Percentiles rank a stretch among this genome's conserved stretches.
Conservation (phyloP, 768 basidiomycete species). For the Serpula lacrymans region DNA sequence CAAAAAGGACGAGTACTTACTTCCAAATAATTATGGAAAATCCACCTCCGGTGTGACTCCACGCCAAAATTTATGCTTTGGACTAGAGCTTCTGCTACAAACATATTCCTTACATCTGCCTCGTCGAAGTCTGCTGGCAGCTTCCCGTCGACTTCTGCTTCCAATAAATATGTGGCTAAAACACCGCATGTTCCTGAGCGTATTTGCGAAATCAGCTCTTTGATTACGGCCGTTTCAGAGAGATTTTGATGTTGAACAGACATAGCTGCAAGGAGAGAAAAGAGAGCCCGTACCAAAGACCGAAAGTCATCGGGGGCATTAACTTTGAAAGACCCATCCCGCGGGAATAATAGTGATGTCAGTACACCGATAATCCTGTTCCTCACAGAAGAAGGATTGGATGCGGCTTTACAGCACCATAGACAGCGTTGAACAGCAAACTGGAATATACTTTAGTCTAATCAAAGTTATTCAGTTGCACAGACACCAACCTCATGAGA, state of each 20-base stretch:
- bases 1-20: conserved; percentile 27
- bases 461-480: conserved; percentile 1
- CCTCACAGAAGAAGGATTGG: conserved; percentile 38
- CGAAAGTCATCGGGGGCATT: conserved; percentile 46
- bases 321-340: conserved; percentile 38
- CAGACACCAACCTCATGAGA: conserved; percentile 48
- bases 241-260: neutral
- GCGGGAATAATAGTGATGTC: conserved; percentile 41
- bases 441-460: conserved; percentile 12
- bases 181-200: conserved; percentile 45
- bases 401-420: conserved; percentile 70
- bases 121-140: conserved; percentile 11
- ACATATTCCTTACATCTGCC: conserved; percentile 38
- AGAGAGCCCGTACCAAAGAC: conserved; percentile 49
- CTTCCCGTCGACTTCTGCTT: conserved; percentile 9
- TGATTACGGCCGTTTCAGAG: conserved; percentile 34
- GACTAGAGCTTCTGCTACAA: conserved; percentile 38
- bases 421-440: conserved; percentile 55
- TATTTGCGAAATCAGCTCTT: conserved; percentile 44
- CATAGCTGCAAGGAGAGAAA: conserved; percentile 40
- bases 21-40: conserved; percentile 47
- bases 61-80: conserved; percentile 49
- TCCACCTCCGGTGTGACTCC: conserved; percentile 44
- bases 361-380: conserved; percentile 50
- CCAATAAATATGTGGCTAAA: conserved; percentile 31